phyloP scores from a whole-genome alignment of 352 stramenopile genomes.

The Globisporangium splendens region DNA sequence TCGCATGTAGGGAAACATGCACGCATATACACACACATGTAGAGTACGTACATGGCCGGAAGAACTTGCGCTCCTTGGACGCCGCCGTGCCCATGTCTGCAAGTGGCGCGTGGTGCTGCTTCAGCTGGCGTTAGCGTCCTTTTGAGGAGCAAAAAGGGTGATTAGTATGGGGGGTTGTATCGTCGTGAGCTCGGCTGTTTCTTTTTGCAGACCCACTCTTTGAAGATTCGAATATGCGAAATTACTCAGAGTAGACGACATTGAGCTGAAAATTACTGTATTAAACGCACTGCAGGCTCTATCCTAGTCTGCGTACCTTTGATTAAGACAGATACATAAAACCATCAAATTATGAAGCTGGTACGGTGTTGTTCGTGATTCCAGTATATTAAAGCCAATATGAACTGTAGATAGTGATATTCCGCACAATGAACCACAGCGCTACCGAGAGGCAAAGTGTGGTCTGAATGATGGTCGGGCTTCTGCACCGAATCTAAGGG shows the following conservation, averaged over 20 bases:
- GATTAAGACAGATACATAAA: too few species aligned
- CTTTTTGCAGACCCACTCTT: background rate
- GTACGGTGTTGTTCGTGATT: too few species aligned
- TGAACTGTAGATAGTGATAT: too few species aligned
- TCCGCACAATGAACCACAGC: too few species aligned
- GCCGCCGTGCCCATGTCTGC: conserved; percentile 33
- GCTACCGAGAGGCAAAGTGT: too few species aligned
- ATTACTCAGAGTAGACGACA: background rate
- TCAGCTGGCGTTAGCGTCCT: background rate
- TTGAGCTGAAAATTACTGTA: too few species aligned
- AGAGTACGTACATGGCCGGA: conserved; percentile 42
- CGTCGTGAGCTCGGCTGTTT: background rate
- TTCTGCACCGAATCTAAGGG: too few species aligned
- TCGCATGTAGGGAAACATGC: background rate
- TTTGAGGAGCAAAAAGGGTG: background rate
- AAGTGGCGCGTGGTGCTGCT: background rate
- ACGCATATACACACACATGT: background rate
- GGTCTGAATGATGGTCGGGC: too few species aligned
- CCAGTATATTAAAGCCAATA: too few species aligned
- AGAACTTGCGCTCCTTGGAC: conserved; percentile 48
- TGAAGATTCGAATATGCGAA: background rate
- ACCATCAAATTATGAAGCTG: too few species aligned
- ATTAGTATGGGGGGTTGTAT: background rate
- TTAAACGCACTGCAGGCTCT: too few species aligned
- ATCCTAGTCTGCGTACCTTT: too few species aligned